Conservation (phyloP, 768 basidiomycete genomes). For the Baorangia bicolor region DNA sequence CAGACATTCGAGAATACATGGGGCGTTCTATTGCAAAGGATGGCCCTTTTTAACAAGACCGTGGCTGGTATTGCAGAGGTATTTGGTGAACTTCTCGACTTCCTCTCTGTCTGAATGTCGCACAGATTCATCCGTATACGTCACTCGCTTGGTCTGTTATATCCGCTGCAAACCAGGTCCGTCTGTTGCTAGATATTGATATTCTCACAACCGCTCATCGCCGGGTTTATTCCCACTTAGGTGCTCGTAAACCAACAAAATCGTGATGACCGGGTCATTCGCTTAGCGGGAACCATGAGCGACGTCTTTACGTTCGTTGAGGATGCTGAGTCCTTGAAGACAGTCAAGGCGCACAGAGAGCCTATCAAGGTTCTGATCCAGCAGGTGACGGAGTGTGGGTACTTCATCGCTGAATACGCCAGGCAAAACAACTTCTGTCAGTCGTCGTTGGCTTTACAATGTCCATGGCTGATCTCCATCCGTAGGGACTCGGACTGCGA, state of each 20-base stretch:
- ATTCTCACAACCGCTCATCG: not conserved
- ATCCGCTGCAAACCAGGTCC: conserved; percentile 20
- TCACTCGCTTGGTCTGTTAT: conserved; percentile 24
- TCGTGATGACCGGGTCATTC: conserved; percentile 16
- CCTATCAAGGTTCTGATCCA: conserved; percentile 13
- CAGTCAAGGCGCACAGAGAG: conserved; percentile 5
- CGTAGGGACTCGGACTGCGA: conserved; percentile 15
- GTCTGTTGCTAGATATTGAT: not conserved
- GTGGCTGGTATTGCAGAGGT: conserved; percentile 17
- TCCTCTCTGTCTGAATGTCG: not conserved
- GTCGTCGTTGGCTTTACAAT: not conserved
- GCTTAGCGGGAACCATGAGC: conserved; percentile 18
- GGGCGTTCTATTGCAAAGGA: conserved; percentile 10
- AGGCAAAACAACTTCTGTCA: conserved; percentile 18
- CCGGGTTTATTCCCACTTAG: not conserved
- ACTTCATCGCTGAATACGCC: conserved; percentile 23
- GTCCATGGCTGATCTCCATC: not conserved
- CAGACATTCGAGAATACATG: conserved; percentile 21
- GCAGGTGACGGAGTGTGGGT: conserved; percentile 25
- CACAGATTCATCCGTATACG: conserved; percentile 18
- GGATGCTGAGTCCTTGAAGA: conserved; percentile 7
- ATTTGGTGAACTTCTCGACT: not conserved
- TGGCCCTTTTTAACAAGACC: conserved; percentile 13
- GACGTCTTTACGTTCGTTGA: conserved; percentile 14
- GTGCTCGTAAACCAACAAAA: conserved; percentile 18